Evolutionary conservation across 2,329 filamentous ascomycete genomes (phyloP).

Genomic region (Phoma sp.): DNA sequence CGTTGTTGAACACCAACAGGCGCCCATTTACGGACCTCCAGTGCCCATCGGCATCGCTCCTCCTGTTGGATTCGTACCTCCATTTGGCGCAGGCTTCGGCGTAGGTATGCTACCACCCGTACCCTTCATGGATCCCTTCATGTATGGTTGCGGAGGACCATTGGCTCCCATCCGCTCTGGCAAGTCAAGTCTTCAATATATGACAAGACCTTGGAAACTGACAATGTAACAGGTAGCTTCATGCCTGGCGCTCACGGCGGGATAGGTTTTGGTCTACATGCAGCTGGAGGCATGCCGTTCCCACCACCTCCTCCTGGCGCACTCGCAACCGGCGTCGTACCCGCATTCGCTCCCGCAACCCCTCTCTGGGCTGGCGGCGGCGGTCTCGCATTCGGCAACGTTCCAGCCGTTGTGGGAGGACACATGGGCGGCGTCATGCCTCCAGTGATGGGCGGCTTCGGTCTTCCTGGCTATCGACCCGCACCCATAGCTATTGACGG

Average conservation of each 20-base stretch:
- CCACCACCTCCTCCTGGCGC: conserved; percentile 37
- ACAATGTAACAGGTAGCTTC: conserved; percentile 29
- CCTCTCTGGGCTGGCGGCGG: conserved; percentile 32
- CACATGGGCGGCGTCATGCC: conserved; percentile 6
- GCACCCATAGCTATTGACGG: conserved; percentile 34
- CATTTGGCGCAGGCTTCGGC: conserved; percentile 29
- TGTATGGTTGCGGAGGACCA: conserved; percentile 31
- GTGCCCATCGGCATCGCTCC: conserved; percentile 31
- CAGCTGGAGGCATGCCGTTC: conserved; percentile 28
- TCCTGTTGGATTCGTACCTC: conserved; percentile 21
- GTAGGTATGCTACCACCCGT: conserved; percentile 37
- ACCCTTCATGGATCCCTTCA: conserved; percentile 32
- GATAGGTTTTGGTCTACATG: conserved; percentile 37
- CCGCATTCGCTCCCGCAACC: conserved; percentile 33
- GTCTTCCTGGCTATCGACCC: conserved; percentile 22
- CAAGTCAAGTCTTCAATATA: neutral
- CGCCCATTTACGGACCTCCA: conserved; percentile 33
- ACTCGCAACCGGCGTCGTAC: conserved; percentile 26
- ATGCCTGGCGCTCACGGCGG: conserved; percentile 34
- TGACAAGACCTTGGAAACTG: conserved; percentile 23
- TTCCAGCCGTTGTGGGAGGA: conserved; percentile 24
- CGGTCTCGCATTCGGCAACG: conserved; percentile 33
- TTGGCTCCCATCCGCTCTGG: conserved; percentile 35
- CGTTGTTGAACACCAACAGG: conserved; percentile 33
- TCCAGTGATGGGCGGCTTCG: conserved; percentile 19